Evolutionary conservation across 2,329 filamentous ascomycete genomes (phyloP).

Genomic region (Fusarium domesticum): DNA sequence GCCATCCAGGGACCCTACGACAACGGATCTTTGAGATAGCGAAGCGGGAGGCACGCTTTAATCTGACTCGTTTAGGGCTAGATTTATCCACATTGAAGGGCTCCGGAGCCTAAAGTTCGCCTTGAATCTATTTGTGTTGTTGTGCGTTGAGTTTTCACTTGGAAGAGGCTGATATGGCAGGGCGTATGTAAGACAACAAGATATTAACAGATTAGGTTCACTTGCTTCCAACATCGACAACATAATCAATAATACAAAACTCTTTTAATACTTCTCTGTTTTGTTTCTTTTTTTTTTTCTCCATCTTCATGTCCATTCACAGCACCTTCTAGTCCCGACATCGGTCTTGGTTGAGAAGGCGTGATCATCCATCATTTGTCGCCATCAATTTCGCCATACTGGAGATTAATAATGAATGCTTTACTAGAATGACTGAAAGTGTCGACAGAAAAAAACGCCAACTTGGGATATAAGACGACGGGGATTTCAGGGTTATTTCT

Average conservation of each 20-base stretch:
- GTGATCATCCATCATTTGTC: constrained; percentile 24
- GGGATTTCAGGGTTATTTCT: neutral
- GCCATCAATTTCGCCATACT: constrained; percentile 29
- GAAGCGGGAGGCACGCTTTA: no score
- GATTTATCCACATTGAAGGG: no score
- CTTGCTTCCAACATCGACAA: neutral
- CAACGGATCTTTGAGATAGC: neutral
- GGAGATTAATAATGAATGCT: constrained; percentile 24
- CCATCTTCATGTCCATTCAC: constrained; percentile 2
- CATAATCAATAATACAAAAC: neutral
- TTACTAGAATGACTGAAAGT: constrained; percentile 4
- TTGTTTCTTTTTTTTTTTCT: constrained; percentile 1
- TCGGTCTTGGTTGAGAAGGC: constrained; percentile 24
- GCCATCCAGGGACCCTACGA: constrained; percentile 15
- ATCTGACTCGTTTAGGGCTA: no score
- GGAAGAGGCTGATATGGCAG: no score
- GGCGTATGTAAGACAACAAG: no score
- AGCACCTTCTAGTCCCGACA: constrained; percentile 20
- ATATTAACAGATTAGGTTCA: neutral
- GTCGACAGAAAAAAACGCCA: constrained; percentile 1
- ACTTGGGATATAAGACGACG: neutral
- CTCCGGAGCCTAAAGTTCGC: no score
- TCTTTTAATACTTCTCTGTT: no score
- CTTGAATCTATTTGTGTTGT: no score
- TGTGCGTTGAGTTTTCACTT: no score